Base-by-base conservation (phyloP, 352 stramenopile species). In the Plasmopara halstedii region DNA sequence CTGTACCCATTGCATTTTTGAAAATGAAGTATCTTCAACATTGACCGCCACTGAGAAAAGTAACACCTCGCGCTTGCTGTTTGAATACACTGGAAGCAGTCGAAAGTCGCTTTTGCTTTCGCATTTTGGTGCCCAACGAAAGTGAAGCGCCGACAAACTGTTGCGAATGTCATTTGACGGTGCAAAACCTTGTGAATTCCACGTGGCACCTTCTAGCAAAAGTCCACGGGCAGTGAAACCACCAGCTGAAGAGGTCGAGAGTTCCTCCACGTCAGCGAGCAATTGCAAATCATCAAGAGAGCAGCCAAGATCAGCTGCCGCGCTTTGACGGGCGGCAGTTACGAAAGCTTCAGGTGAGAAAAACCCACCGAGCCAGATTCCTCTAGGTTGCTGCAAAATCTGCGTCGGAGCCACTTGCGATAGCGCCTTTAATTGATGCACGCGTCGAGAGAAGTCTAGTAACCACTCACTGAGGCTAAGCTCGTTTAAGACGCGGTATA, bases 291-390 rank as follows among this genome's bases (percentile, higher is more conserved):
- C 80, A 35, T 97, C 88, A 21, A 97, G 64, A 18, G 87, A 94
- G 50, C 87, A 96, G 8, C 65, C 52, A 34, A 84, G 66, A 21
- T 71, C 53, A 0, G 84, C 68, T 3, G 92, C 90, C 29, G 90
- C 85, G 22, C 82, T 80, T 71, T 98, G 92, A 3, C 92, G 72
- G 4, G 77, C 94, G 4, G 90, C 89, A 4, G 88, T 97, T 33
- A 97, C 70, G 32, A 97, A 97, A 27, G 88, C 87, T 46, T 97
- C 91, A 6, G 92, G 88, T 6, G 79, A 94, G 51, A 97, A 96
- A 27, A 98, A 68, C 0, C 87, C 85, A n/a, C 91, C 91, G 17
- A 97, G 61, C 88, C 90, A 97, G 36, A 96, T 75, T 17, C 77
- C 72, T 18, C 41, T 54, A 14, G 49, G 7, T 13, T 70, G 58